Conservation (phyloP, 2,329 filamentous ascomycete genomes). For the Cladophialophora exuberans region DNA sequence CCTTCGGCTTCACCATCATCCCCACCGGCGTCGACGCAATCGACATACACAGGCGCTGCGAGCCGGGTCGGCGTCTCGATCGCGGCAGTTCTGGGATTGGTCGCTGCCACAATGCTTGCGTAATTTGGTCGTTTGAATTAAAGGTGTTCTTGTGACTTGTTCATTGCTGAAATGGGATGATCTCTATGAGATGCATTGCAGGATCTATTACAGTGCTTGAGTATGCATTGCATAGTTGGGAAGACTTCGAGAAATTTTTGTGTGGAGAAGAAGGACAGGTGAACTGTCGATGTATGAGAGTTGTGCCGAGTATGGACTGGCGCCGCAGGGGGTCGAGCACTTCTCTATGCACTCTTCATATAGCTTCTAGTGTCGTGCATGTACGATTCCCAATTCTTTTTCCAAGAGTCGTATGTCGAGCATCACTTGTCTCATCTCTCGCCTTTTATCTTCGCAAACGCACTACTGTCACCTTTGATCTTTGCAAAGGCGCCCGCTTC, state of each 20-base stretch:
- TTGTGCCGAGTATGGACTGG: conserved; percentile 10
- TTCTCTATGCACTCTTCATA: conserved; percentile 14
- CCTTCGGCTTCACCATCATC: neutral
- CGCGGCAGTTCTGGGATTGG: conserved; percentile 16
- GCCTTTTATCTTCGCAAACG: conserved; percentile 34
- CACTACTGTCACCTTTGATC: conserved; percentile 25
- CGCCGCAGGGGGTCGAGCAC: neutral
- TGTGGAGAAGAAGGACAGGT: neutral
- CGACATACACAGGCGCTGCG: conserved; percentile 25
- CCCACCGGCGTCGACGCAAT: conserved; percentile 9
- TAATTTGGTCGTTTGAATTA: neutral
- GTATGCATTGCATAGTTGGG: neutral
- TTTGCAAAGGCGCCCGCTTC: conserved; percentile 39
- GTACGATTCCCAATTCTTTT: conserved; percentile 9
- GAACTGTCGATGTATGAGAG: conserved; percentile 3
- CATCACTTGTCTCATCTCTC: conserved; percentile 14
- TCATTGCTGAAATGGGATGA: neutral
- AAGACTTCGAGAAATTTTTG: neutral
- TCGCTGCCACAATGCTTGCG: conserved; percentile 21
- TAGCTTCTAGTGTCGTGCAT: conserved; percentile 16
- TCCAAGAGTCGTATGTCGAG: neutral
- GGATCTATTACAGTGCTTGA: neutral
- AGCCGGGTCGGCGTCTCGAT: conserved; percentile 16
- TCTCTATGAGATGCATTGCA: conserved; percentile 5
- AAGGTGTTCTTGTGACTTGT: conserved; percentile 1